These are phyloP conservation scores for Rhazya stricta DNA, from an alignment of 257 asterid species.

Conservation along the genomic window DNA sequence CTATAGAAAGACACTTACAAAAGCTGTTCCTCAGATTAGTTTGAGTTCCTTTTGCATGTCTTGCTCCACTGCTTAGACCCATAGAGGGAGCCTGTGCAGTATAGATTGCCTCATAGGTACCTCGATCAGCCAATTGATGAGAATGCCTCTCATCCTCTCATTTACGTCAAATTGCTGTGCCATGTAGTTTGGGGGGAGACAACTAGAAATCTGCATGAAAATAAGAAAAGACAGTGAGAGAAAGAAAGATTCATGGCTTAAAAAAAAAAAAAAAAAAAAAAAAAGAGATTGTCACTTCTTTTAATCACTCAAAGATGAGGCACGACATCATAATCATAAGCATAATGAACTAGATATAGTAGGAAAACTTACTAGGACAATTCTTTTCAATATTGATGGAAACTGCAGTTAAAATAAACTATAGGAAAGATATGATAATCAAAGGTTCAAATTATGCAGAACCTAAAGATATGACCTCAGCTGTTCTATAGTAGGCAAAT, in stretches of 20 bases:
- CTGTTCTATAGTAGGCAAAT: conserved; percentile 42
- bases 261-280: too few relatives aligned
- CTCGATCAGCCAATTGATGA: conserved; percentile 95
- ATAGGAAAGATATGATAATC: background rate
- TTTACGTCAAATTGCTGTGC: conserved; percentile 62
- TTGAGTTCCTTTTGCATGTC: conserved; percentile 55
- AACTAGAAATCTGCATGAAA: conserved; percentile 42
- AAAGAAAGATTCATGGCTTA: background rate
- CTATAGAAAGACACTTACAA: conserved; percentile 39
- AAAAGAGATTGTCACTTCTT: background rate
- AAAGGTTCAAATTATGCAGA: background rate
- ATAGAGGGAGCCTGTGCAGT: conserved; percentile 60
- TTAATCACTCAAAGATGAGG: too few relatives aligned
- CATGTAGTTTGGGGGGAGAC: conserved; percentile 65
- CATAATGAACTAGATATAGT: background rate
- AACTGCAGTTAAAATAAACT: background rate
- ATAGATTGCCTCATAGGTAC: conserved; percentile 56
- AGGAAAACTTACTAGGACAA: background rate
- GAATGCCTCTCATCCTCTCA: conserved; percentile 85
- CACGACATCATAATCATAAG: background rate
- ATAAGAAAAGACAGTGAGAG: background rate
- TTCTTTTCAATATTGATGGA: background rate
- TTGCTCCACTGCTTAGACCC: conserved; percentile 61
- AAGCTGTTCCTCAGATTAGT: conserved; percentile 55
- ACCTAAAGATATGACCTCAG: conserved; percentile 44